Conservation (phyloP, 306 rosid genomes). For the Albizia julibrissin region DNA sequence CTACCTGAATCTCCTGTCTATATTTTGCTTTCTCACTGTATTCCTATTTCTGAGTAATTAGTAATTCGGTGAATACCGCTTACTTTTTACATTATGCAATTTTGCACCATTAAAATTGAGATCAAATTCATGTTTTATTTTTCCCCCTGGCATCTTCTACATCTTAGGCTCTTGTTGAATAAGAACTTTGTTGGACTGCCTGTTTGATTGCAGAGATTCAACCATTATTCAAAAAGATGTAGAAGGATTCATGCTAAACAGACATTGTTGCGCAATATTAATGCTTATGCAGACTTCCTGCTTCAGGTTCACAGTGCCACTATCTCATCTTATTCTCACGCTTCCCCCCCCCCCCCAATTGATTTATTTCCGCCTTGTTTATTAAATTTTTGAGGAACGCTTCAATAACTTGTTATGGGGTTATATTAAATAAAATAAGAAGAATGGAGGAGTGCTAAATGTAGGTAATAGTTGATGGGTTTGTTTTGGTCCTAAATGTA, state of each 20-base stretch:
- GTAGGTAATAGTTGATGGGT: no score
- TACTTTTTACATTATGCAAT: neutral
- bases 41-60: neutral
- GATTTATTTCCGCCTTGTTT: neutral
- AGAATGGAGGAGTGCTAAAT: neutral
- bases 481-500: no score
- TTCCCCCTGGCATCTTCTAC: neutral
- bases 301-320: conserved; percentile 57
- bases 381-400: neutral
- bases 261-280: conserved; percentile 48
- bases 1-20: neutral
- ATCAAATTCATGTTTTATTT: neutral
- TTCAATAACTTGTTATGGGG: neutral
- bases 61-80: neutral
- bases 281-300: conserved; percentile 70
- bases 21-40: neutral
- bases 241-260: conserved; percentile 52
- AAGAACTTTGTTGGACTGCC: conserved; percentile 14
- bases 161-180: neutral
- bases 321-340: conserved; percentile 8
- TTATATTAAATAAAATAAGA: neutral
- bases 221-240: conserved; percentile 49
- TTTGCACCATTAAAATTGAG: neutral
- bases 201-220: conserved; percentile 55
- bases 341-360: neutral